These are phyloP conservation scores for Gossypium bickii DNA, from an alignment of 345 rosid species.

Conservation along the genomic window DNA sequence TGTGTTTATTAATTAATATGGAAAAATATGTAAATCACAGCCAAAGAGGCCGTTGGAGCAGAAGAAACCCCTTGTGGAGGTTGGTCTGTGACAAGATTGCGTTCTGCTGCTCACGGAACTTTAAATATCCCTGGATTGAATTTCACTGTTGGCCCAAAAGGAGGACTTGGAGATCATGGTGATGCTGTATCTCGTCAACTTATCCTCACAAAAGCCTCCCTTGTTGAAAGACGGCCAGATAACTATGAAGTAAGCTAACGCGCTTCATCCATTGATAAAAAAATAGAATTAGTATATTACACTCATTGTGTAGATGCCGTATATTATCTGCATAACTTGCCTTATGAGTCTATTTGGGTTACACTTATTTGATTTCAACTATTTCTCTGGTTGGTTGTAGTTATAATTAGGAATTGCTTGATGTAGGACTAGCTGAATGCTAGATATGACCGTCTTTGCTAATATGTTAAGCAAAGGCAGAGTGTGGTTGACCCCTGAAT, in stretches of 20 bases:
- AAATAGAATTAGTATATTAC: neutral
- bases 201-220: conserved; percentile 82
- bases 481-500: neutral
- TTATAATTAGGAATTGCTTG: neutral
- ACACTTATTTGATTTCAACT: neutral
- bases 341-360: neutral
- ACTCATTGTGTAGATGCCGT: neutral
- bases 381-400: neutral
- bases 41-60: conserved; percentile 88
- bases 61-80: conserved; percentile 89
- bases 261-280: conserved; percentile 14
- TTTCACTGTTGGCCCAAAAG: conserved; percentile 88
- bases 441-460: conserved; percentile 2
- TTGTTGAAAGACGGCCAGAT: conserved; percentile 91
- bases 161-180: conserved; percentile 97
- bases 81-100: conserved; percentile 87
- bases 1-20: neutral
- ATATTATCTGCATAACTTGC: neutral
- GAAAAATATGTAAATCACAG: conserved; percentile 34
- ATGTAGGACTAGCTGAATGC: conserved; percentile 2
- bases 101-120: conserved; percentile 96
- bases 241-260: conserved; percentile 97
- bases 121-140: conserved; percentile 69
- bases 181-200: conserved; percentile 88
- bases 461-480: neutral